Conservation (phyloP, 208 protist species). For the Acanthamoeba quina region DNA sequence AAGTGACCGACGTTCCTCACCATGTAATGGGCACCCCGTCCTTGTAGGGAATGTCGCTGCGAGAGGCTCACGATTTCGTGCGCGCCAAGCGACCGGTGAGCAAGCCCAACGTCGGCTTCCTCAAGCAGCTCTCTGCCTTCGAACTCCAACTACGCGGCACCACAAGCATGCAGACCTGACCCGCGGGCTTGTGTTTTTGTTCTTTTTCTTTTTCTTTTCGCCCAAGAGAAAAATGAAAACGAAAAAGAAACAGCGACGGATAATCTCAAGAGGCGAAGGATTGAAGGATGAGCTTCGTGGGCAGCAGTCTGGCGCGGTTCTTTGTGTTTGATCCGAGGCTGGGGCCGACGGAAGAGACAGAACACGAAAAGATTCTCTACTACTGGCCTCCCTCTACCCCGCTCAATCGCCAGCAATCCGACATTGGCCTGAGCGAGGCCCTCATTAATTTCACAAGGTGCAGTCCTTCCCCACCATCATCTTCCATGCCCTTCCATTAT, state of each 20-base stretch:
- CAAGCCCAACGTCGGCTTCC: constrained; percentile 30
- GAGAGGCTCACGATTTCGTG: constrained; percentile 15
- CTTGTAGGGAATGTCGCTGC: neutral
- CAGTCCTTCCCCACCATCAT: neutral
- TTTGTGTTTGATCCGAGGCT: constrained; percentile 83
- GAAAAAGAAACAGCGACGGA: too few species aligned
- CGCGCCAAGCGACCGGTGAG: constrained; percentile 3
- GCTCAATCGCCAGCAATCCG: constrained; percentile 77
- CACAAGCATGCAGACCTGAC: constrained; percentile 5
- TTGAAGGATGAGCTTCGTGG: neutral
- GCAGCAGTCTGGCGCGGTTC: constrained; percentile 63
- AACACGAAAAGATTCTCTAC: constrained; percentile 85
- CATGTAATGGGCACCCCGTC: neutral
- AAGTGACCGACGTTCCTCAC: too few species aligned
- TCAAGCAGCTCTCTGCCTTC: constrained; percentile 21
- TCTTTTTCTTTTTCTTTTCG: too few species aligned
- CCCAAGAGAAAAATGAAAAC: too few species aligned
- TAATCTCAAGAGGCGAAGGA: too few species aligned
- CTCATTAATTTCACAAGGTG: constrained; percentile 84
- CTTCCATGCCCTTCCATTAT: neutral
- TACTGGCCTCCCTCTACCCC: constrained; percentile 78
- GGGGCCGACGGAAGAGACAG: constrained; percentile 80
- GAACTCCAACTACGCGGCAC: neutral
- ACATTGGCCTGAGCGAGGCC: constrained; percentile 84
- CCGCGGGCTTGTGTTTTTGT: too few species aligned